phyloP scores from a whole-genome alignment of 768 basidiomycete genomes.

The Hortiboletus flavorubellus region DNA sequence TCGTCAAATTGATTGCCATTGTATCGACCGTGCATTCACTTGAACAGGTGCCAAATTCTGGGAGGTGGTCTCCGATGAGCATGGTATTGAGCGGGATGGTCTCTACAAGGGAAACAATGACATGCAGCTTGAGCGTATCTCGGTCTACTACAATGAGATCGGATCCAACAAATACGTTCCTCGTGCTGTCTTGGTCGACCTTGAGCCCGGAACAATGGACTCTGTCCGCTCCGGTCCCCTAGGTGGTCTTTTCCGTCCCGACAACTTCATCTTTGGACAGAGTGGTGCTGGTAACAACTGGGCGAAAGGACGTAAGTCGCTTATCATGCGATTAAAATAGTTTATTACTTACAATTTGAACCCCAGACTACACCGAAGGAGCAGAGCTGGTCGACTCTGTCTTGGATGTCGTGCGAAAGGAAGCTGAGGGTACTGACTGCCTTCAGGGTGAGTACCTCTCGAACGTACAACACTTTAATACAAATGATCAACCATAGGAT shows the following conservation, averaged over 20 bases:
- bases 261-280: conserved; percentile 98
- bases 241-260: conserved; percentile 91
- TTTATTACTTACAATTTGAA: not conserved
- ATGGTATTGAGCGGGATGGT: conserved; percentile 93
- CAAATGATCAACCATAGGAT: conserved; percentile 49
- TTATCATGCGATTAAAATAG: not conserved
- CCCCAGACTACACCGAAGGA: conserved; percentile 80
- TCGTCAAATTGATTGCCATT: conserved; percentile 8
- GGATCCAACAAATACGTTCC: conserved; percentile 97
- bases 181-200: conserved; percentile 94
- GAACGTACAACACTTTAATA: not conserved
- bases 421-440: conserved; percentile 96
- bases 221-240: conserved; percentile 88
- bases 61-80: conserved; percentile 98
- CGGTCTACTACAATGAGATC: conserved; percentile 97
- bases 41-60: conserved; percentile 86
- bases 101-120: conserved; percentile 91
- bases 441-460: conserved; percentile 75
- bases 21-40: conserved; percentile 18
- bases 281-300: conserved; percentile 99
- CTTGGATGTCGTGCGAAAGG: conserved; percentile 97
- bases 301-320: conserved; percentile 95
- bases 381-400: conserved; percentile 99
- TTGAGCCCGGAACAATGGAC: conserved; percentile 97
- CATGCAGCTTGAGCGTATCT: conserved; percentile 95